phyloP scores from a whole-genome alignment of 1,284 basidiomycete species.

The Naganishia cerealis region DNA sequence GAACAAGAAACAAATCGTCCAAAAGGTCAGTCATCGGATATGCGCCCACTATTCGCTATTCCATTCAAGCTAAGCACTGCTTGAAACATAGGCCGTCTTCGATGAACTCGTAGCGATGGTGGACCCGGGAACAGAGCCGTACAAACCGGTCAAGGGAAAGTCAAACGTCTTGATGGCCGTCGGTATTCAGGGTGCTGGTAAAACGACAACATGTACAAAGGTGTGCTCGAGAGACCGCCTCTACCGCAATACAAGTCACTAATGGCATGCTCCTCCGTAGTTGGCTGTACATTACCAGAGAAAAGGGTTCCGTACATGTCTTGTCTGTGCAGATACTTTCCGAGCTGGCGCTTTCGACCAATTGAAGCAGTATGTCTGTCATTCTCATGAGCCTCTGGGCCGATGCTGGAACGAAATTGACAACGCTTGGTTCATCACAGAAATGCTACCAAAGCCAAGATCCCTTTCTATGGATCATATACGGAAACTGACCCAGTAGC shows the following conservation, averaged over 20 bases:
- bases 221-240: slow-evolving; percentile 34
- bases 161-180: slow-evolving; percentile 97
- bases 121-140: slow-evolving; percentile 89
- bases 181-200: slow-evolving; percentile 93
- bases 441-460: slow-evolving; percentile 92
- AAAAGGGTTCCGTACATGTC: slow-evolving; percentile 94
- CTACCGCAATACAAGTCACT: not conserved
- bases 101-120: slow-evolving; percentile 94
- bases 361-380: slow-evolving; percentile 72
- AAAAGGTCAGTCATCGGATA: slow-evolving; percentile 65
- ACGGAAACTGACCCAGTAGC: slow-evolving; percentile 97
- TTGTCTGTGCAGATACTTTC: slow-evolving; percentile 99
- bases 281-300: slow-evolving; percentile 96
- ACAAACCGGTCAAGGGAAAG: slow-evolving; percentile 94
- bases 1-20: slow-evolving; percentile 80
- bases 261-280: slow-evolving; percentile 41
- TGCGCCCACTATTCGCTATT: not conserved
- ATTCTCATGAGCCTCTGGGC: not conserved
- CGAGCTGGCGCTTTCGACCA: slow-evolving; percentile 99
- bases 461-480: slow-evolving; percentile 98
- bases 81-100: slow-evolving; percentile 74
- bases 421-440: slow-evolving; percentile 29
- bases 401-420: not conserved
- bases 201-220: slow-evolving; percentile 97
- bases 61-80: not conserved